phyloP scores from a whole-genome alignment of 2,329 filamentous ascomycete species.

The Polytolypa hystricis region DNA sequence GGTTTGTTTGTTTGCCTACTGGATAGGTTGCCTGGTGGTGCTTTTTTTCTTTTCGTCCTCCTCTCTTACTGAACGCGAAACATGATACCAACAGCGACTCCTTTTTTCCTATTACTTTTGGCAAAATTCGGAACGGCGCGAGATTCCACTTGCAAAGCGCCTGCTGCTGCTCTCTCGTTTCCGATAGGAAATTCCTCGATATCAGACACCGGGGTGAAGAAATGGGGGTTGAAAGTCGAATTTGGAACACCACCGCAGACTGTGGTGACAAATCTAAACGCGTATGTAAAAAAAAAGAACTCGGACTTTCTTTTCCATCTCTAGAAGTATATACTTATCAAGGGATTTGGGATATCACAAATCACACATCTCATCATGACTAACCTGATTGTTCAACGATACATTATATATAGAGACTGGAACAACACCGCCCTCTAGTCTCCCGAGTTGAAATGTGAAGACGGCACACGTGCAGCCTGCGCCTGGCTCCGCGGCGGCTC shows the following conservation, averaged over 20 bases:
- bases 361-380: neutral
- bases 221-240: slow-evolving; percentile 6
- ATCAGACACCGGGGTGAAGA: neutral
- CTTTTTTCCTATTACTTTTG: too few relatives aligned
- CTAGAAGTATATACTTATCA: too few relatives aligned
- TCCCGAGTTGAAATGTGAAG: neutral
- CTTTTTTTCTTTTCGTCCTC: too few relatives aligned
- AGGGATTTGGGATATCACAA: neutral
- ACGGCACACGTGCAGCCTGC: neutral
- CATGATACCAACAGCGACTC: too few relatives aligned
- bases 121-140: too few relatives aligned
- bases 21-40: too few relatives aligned
- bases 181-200: neutral
- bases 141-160: neutral
- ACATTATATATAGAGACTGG: slow-evolving; percentile 4
- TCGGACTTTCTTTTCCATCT: too few relatives aligned
- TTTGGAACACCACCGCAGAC: slow-evolving; percentile 7
- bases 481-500: slow-evolving; percentile 6
- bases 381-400: neutral
- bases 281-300: too few relatives aligned
- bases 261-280: slow-evolving; percentile 2
- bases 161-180: neutral
- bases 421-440: slow-evolving; percentile 6
- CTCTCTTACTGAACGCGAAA: too few relatives aligned
- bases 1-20: too few relatives aligned